Base-by-base conservation (phyloP, 768 basidiomycete genomes). In the Boletus rubescentipes region DNA sequence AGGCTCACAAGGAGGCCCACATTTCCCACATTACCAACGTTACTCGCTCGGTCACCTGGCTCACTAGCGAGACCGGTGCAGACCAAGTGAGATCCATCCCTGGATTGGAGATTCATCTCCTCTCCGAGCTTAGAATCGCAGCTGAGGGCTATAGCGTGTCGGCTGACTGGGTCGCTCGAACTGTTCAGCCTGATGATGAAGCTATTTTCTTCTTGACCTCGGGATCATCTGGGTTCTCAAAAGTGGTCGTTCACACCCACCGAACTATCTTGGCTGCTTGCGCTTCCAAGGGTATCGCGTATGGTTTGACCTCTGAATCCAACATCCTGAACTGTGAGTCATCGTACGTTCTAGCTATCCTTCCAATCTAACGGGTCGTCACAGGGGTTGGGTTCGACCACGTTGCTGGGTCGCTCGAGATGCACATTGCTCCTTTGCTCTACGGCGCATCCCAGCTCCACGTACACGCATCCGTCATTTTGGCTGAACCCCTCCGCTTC, bases 381-480 rank as follows among this genome's bases (percentile, higher is more conserved):
- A 31, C 57, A 70, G 68, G 70, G 77, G 76, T 78, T 10, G 74
- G 73, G 15, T 75, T 78, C 41, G 77, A 78, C 44, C 77, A 78
- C 48, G 74, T 78, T 23, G 77, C 77, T 2, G 74, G 73, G 32
- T 69, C 75, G 0, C 64, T 76, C 2, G 77, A 78, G 44, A 66
- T 77, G 55, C 76, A 77, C 45, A 53, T 78, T 2, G 67, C 75
- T 0, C 70, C 76, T 16, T 55, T 69, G 26, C 53, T 70, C 9
- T 71, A 65, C 21, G 73, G 72, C 6, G 59, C 63, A 32, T 63
- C 61, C 8, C 65, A 64, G 30, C 41, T 67, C 20, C 59, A 62
- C 32, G 58, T 66, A 23, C 59, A 65, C 14, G 57, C 61, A 12
- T 63, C 61, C 31, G 60, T 48, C 29, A 63, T 71, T 29, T 57